Base-by-base conservation (phyloP, 805 yeast genomes). In the Wickerhamomyces bovis region DNA sequence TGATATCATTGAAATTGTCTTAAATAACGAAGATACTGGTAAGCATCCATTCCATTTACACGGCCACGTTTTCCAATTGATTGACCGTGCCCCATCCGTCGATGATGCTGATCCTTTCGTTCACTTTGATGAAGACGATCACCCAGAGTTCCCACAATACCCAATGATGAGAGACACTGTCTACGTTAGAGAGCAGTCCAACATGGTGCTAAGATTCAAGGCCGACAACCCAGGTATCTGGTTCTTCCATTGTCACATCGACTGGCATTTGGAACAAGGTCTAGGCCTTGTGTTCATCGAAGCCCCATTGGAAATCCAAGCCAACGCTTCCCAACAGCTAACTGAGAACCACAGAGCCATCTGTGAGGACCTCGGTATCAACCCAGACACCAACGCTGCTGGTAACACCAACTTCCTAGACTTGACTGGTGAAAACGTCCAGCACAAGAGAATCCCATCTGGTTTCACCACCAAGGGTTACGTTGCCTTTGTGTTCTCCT, bases 221-320 rank as follows among this genome's bases (percentile, higher is more conserved):
- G 95, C 98, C 45, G 83, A 85, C 64, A 94, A 94, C 67, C 99
- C 98, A 28, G 99, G 99, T 72, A 90, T 90, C 39, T 92, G 98
- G 99, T 79, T 83, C 67, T 94, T 94, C 95, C 99, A 92, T 72
- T 92, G 99, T 70, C 99, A 92, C 66, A 85, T 94, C 61, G 98
- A 94, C 66, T 92, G 99, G 99, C 99, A 94, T 72, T 77, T 92
- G 74, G 77, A 82, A 61, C 98, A 94, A 73, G 99, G 99, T 61
- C 77, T 92, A 58, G 95, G 95, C 12, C 58, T 89, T 46, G 72
- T 75, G 11, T 70, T 94, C 39, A 70, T 92, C 45, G 99, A 92
- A 70, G 96, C 89, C 46, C 99, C 99, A 25, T 55, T 65, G 11
- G 74, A 75, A 47, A 73, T 92, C 43, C 88, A 83, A 65, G 66